Percentiles rank a stretch among this genome's conserved stretches.
Conservation (phyloP, 208 protist genomes). For the Leishmania gerbilli region DNA sequence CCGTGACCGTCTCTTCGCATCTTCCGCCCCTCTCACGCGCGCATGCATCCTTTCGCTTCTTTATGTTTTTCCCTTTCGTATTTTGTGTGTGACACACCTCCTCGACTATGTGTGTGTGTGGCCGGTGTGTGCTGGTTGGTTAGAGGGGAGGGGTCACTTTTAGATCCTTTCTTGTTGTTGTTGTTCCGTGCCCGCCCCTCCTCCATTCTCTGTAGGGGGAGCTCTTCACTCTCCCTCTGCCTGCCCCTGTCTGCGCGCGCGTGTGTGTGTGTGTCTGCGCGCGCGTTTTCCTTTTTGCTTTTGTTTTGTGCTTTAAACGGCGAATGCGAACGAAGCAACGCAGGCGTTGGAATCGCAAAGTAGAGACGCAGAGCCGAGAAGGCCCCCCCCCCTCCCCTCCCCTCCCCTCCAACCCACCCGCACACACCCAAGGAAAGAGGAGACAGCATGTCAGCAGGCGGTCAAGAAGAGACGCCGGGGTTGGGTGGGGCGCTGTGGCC, state of each 20-base stretch:
- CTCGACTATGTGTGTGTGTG: not conserved
- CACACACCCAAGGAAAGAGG: not conserved
- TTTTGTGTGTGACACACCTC: not conserved
- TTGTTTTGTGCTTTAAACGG: not conserved
- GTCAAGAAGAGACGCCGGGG: not conserved
- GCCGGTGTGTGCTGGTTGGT: not conserved
- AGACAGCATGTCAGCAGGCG: not conserved
- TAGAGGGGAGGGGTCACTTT: not conserved
- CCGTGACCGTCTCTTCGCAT: no score
- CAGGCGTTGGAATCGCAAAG: not conserved
- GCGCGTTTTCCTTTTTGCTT: no score
- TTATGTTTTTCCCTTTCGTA: not conserved
- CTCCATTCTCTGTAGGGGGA: not conserved
- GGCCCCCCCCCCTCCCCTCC: no score
- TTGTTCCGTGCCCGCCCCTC: not conserved
- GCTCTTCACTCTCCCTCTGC: not conserved
- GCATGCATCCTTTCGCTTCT: not conserved
- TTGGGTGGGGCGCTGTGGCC: not conserved
- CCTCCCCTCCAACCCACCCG: no score
- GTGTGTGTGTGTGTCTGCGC: not conserved
- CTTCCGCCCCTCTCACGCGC: not conserved
- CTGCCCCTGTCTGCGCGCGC: not conserved
- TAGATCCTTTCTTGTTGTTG: not conserved
- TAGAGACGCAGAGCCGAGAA: not conserved
- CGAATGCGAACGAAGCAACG: not conserved